Evolutionary conservation across 2,329 filamentous ascomycete species (phyloP), one percentile per base, ranked within the genome.

Genomic region (Claviceps sp.): DNA sequence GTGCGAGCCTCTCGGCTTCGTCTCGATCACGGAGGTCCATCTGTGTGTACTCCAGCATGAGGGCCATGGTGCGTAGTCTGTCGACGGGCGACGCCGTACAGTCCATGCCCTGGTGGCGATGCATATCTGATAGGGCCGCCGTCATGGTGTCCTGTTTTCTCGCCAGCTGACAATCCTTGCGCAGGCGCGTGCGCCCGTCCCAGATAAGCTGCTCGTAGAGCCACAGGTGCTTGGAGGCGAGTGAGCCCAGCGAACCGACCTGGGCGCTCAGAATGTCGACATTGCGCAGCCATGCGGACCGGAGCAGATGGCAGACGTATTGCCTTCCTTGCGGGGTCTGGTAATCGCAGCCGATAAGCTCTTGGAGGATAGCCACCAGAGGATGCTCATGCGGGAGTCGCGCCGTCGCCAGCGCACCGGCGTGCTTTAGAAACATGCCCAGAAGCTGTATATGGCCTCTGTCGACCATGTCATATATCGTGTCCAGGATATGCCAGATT

Each of bases 171-270:
- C 65, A 66, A 17, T 60, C 60, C 51, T 58, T 64, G 5, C 66
- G 63, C 26, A 68, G 56, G 9, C 61, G 56, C 13, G 65, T 67
- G 34, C 65, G 63, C 20, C 65, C 66, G 50, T 68, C 66, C 66
- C 66, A 68, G 5, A 68, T 68, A 13, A 68, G 54, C 52, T 68
- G 66, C 52, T 68, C 66, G 51, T 68, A 68, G 45, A 67, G 64
- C 66, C 66, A 68, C 4, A 68, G 59, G 23, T 62, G 61, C 38
- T 61, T 60, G 6, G 62, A 53, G 16, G 61, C 57, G 8, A 58
- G 59, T 1, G 61, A 58, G 11, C 61, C 61, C 29, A 68, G 59
- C 2, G 61, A 58, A 8, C 61, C 61, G 36, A 68, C 63, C 34
- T 62, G 61, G 29, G 61, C 58, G 11, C 61, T 57, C 23, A 68